Evolutionary conservation across 1,284 basidiomycete genomes (phyloP).

Genomic region (Puccinia triticina): DNA sequence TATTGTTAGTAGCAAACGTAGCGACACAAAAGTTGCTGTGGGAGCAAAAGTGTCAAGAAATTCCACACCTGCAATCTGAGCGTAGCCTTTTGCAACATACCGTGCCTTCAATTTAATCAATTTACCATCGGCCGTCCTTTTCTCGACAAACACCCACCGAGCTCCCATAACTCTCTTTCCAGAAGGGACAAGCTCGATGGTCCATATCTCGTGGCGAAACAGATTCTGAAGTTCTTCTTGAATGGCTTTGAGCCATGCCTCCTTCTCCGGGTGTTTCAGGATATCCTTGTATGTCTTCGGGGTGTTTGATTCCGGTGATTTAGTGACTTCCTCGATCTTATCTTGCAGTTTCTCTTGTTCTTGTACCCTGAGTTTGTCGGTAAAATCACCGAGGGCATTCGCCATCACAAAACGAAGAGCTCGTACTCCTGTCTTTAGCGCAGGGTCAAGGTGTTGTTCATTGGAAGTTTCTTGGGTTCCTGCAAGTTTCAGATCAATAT

Average conservation of each 20-base stretch:
- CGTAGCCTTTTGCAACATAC: slow-evolving; percentile 20
- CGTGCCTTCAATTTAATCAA: background rate
- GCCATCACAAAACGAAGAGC: background rate
- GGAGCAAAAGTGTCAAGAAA: slow-evolving; percentile 32
- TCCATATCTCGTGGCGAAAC: background rate
- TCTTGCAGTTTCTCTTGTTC: background rate
- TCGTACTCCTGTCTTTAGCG: background rate
- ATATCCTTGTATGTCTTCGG: slow-evolving; percentile 12
- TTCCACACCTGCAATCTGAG: slow-evolving; percentile 10
- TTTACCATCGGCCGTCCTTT: background rate
- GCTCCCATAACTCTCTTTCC: background rate
- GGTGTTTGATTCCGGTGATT: background rate
- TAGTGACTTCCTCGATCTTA: background rate
- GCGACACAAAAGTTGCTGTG: slow-evolving; percentile 26
- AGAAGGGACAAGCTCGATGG: background rate
- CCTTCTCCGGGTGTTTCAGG: slow-evolving; percentile 5
- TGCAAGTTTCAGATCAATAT: background rate
- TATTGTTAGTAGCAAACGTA: background rate
- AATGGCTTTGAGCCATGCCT: background rate
- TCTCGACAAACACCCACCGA: slow-evolving; percentile 25
- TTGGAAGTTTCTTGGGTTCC: too few species aligned
- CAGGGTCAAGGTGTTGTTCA: too few species aligned
- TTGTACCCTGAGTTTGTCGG: background rate
- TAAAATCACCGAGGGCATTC: slow-evolving; percentile 11
- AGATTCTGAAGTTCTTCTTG: slow-evolving; percentile 22